These are phyloP conservation scores for Suillus lakei DNA, from an alignment of 768 basidiomycete species.

Conservation along the genomic window DNA sequence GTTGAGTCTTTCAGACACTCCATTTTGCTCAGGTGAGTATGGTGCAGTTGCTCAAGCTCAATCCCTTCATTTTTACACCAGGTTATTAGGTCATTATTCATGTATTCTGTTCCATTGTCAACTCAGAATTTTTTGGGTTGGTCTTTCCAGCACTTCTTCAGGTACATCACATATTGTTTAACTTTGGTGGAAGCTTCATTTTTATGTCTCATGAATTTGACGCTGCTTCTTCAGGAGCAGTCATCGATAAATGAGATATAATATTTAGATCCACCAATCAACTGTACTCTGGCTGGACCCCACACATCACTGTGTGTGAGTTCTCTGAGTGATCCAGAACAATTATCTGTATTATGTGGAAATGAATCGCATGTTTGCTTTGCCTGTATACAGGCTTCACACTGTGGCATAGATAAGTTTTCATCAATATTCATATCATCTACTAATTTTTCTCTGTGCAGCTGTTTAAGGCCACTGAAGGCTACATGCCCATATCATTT, in stretches of 20 bases:
- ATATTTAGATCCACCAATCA: conserved; percentile 21
- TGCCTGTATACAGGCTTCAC: conserved; percentile 9
- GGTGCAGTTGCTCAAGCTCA: conserved; percentile 36
- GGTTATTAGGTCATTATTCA: conserved; percentile 24
- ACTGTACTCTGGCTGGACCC: conserved; percentile 24
- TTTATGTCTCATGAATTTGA: conserved; percentile 29
- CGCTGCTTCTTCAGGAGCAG: background rate
- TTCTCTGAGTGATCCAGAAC: background rate
- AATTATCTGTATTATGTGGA: background rate
- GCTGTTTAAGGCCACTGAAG: background rate
- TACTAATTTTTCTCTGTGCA: background rate
- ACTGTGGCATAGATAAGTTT: background rate
- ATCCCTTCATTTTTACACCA: conserved; percentile 33
- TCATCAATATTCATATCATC: background rate
- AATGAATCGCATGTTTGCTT: background rate
- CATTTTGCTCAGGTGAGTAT: conserved; percentile 44
- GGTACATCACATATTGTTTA: conserved; percentile 12
- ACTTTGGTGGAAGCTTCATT: conserved; percentile 22
- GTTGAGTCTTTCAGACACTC: conserved; percentile 43
- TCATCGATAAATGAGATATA: conserved; percentile 32
- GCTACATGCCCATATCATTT: background rate
- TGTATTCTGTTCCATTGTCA: conserved; percentile 39
- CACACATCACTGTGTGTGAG: conserved; percentile 28
- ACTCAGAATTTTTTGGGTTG: conserved; percentile 19
- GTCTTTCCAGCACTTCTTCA: conserved; percentile 19